phyloP scores from a whole-genome alignment of 1,284 basidiomycete species.

The Fomitopsis betulina region DNA sequence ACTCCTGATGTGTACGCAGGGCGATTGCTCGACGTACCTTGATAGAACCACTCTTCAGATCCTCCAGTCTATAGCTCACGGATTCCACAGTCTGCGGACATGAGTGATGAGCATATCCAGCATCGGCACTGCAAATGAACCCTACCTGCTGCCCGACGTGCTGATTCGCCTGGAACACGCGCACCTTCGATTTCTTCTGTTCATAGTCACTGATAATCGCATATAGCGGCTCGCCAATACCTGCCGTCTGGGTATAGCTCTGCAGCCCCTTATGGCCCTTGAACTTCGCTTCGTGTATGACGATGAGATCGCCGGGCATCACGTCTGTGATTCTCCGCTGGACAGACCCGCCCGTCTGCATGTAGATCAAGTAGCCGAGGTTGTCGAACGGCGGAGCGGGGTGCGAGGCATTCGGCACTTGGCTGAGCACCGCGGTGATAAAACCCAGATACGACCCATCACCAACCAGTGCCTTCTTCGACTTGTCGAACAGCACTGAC shows the following conservation, averaged over 20 bases:
- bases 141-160: constrained; percentile 71
- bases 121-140: background rate
- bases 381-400: constrained; percentile 29
- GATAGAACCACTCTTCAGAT: constrained; percentile 80
- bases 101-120: constrained; percentile 2
- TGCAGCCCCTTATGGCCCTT: constrained; percentile 86
- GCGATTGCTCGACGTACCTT: constrained; percentile 42
- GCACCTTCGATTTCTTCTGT: constrained; percentile 80
- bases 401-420: constrained; percentile 51
- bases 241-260: constrained; percentile 62
- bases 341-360: constrained; percentile 64
- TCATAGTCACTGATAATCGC: constrained; percentile 83
- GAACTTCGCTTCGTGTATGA: constrained; percentile 73
- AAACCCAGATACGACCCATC: constrained; percentile 83
- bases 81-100: constrained; percentile 63
- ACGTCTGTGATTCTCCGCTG: constrained; percentile 75
- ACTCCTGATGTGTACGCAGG: background rate
- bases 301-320: constrained; percentile 81
- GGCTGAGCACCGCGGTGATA: constrained; percentile 56
- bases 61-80: constrained; percentile 82
- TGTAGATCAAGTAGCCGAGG: constrained; percentile 75
- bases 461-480: constrained; percentile 71
- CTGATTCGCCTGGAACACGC: constrained; percentile 77
- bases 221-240: constrained; percentile 57
- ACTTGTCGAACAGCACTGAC: constrained; percentile 62